A percentile compares a stretch with the other conserved stretches of the same genome.
Evolutionary conservation across 2,329 filamentous ascomycete genomes (phyloP).

Genomic region (Nigrospora osmanthi): DNA sequence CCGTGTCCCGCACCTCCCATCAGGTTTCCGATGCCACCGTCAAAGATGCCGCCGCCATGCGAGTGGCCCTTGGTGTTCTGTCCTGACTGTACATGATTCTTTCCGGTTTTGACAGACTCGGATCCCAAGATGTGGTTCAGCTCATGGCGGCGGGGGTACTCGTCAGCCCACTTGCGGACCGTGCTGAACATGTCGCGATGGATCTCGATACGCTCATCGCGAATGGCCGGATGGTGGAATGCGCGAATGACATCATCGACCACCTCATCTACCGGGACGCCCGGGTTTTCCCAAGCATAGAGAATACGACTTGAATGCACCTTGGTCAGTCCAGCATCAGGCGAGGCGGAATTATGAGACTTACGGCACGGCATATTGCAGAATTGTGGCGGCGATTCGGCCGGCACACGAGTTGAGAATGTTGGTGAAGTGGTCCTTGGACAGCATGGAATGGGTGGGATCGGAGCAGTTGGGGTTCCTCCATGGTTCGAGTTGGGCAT

Average conservation of each 20-base stretch:
- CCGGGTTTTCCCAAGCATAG: slow-evolving; percentile 87
- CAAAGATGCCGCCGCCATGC: slow-evolving; percentile 29
- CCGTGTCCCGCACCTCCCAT: slow-evolving; percentile 42
- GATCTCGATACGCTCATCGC: slow-evolving; percentile 68
- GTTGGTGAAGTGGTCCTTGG: slow-evolving; percentile 80
- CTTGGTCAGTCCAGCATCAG: slow-evolving; percentile 10
- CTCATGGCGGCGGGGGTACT: slow-evolving; percentile 56
- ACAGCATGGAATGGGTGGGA: slow-evolving; percentile 75
- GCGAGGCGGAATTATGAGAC: slow-evolving; percentile 15
- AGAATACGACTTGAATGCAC: slow-evolving; percentile 56
- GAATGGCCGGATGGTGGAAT: slow-evolving; percentile 85
- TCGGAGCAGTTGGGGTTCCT: slow-evolving; percentile 67
- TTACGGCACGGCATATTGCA: slow-evolving; percentile 80
- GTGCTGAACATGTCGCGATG: slow-evolving; percentile 85
- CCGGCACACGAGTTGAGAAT: slow-evolving; percentile 72
- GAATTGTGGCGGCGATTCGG: slow-evolving; percentile 62
- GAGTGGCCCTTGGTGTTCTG: slow-evolving; percentile 33
- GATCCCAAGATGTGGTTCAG: slow-evolving; percentile 73
- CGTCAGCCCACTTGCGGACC: slow-evolving; percentile 73
- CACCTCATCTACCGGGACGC: slow-evolving; percentile 76
- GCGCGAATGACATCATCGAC: slow-evolving; percentile 71
- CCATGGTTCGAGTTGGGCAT: slow-evolving; percentile 75
- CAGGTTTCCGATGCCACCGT: slow-evolving; percentile 23
- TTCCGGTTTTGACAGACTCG: slow-evolving; percentile 73
- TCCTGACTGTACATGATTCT: slow-evolving; percentile 59